These are phyloP conservation scores for Daldinia childiae DNA, from an alignment of 495 filamentous ascomycete genomes.

Conservation along the genomic window DNA sequence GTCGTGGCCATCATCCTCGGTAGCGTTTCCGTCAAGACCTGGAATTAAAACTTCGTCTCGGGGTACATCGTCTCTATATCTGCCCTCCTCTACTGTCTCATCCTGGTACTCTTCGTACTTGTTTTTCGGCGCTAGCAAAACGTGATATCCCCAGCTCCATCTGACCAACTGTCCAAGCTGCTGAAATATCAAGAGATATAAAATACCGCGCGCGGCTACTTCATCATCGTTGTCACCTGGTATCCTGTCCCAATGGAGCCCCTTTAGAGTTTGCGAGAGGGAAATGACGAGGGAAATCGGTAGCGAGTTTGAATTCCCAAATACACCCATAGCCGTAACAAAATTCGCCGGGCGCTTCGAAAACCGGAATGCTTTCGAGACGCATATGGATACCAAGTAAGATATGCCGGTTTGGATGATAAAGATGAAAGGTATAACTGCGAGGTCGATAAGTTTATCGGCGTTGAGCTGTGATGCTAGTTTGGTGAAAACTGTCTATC, in stretches of 20 bases:
- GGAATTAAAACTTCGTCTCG: slow-evolving; percentile 47
- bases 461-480: slow-evolving; percentile 94
- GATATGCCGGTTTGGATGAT: slow-evolving; percentile 85
- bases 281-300: slow-evolving; percentile 96
- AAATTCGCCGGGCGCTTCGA: slow-evolving; percentile 88
- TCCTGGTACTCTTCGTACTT: slow-evolving; percentile 70
- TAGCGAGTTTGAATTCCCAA: slow-evolving; percentile 97
- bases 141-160: slow-evolving; percentile 98
- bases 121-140: slow-evolving; percentile 82
- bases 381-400: slow-evolving; percentile 73
- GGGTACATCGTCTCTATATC: slow-evolving; percentile 66
- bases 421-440: slow-evolving; percentile 94
- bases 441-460: slow-evolving; percentile 87
- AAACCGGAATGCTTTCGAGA: slow-evolving; percentile 81
- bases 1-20: slow-evolving; percentile 3
- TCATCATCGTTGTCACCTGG: slow-evolving; percentile 93
- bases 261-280: slow-evolving; percentile 87
- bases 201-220: slow-evolving; percentile 90
- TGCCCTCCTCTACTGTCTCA: slow-evolving; percentile 70
- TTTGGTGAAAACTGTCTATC: slow-evolving; percentile 86
- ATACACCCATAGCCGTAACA: slow-evolving; percentile 96
- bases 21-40: slow-evolving; percentile 41
- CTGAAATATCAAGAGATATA: slow-evolving; percentile 97
- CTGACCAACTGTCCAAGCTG: slow-evolving; percentile 94
- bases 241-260: slow-evolving; percentile 92